Base-by-base conservation (phyloP, 768 basidiomycete genomes). In the Pleurotus eryngii region DNA sequence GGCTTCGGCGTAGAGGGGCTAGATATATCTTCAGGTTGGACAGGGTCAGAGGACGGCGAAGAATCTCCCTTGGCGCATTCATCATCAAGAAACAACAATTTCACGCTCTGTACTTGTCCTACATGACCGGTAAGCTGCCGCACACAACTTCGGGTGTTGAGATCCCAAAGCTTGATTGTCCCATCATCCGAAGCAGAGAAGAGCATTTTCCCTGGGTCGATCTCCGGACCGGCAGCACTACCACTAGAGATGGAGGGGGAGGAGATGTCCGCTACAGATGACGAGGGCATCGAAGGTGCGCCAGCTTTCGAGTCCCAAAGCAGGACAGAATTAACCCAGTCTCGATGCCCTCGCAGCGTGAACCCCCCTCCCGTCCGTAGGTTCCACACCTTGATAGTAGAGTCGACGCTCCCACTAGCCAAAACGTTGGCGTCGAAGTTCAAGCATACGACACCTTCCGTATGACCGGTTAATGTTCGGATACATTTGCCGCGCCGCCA, bases 161-260 rank as follows among this genome's bases (percentile, higher is more conserved):
- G 81, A 71, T 98, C 96, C 97, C 96, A 99, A 4, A 99, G 81
- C 58, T 87, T 87, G 70, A 98, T 92, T 3, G 89, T 86, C 24
- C 90, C 90, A 69, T 98, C 97, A 68, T 98, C 97, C 6, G 93
- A 95, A 3, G 93, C 93, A 6, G 95, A 97, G 76, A 99, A 97
- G 24, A 99, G 80, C 90, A 98, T 94, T 74, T 97, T 95, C 51
- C 94, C 92, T 14, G 85, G 80, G 57, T 87, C 82, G 58, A 92
- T 87, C 50, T 82, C 76, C 45, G 79, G 79, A 15, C 73, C 70
- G 56, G 67, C 73, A n/a, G n/a, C 42, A 45, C 42, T 45, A 63
- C 65, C 15, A 35, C 42, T 46, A 8, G 46, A 61, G 48, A 60
- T 56, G 39, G 61, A 59, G 57, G 66, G 62, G 49, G 66, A 61